Base-by-base conservation (phyloP, 768 basidiomycete species). In the Tulasnella sp. region DNA sequence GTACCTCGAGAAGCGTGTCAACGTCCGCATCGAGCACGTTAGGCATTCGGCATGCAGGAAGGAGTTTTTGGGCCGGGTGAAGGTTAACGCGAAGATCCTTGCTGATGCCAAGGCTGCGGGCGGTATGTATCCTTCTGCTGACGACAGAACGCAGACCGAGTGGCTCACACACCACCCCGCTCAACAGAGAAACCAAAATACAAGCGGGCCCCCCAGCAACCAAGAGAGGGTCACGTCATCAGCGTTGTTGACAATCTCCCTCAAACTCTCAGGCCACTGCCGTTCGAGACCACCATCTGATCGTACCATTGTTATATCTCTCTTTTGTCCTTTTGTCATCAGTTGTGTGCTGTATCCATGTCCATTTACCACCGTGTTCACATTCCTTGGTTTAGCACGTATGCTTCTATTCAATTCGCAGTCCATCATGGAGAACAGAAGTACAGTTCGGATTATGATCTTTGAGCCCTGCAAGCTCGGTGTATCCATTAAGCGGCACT, bases 1-100 rank as follows among this genome's bases (percentile, higher is more conserved):
- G 82, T 99, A 97, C 91, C 86, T 99, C 78, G 96, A 99, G 88
- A 99, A 99, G 89, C 94, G 97, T 79, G 97, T 99, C 86, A 99
- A 99, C 91, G 86, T 98, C 87, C 93, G 94, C 81, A 89, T 96
- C 83, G 97, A 98, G 88, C 97, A 99, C 88, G 87, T 97, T 85
- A 90, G 87, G 83, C 97, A 98, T 90, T 98, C 96, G 82, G 95
- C 94, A 87, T 98, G 97, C 86, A 91, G 97, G 83, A 92, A 96
- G 86, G 97, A 98, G 86, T 99, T 99, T 88, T 87, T 98, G 84
- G 93, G 95, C 86, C 89, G 98, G 82, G 98, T 99, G 83, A 93
- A 97, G 90, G 86, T 88, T 81, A 99, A 99, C 88, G 93, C 93
- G 80, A 88, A 88, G 29, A 90, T 91, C 80, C 95, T 93, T 84